Evolutionary conservation across 208 protist genomes (phyloP).

Genomic region (Acanthamoeba castellanii): DNA sequence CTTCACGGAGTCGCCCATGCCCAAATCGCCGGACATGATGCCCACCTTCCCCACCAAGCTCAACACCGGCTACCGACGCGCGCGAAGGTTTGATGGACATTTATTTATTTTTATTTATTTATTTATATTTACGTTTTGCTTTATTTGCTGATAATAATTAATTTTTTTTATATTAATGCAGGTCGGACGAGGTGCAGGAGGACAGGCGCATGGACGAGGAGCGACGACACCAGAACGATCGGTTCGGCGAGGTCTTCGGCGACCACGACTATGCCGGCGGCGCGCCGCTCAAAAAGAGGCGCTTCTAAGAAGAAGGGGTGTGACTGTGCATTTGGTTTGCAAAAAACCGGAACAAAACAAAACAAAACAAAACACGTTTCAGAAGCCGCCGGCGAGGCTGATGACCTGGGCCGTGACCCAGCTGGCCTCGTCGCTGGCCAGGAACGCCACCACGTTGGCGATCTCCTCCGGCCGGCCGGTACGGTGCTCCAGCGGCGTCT

Average conservation of each 20-base stretch:
- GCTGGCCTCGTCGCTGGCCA: background rate
- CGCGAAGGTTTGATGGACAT: background rate
- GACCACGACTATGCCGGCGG: background rate
- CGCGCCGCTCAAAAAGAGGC: background rate
- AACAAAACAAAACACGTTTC: background rate
- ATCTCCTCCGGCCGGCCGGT: background rate
- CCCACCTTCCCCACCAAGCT: conserved; percentile 71
- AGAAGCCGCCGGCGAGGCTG: background rate
- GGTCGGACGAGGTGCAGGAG: conserved; percentile 66
- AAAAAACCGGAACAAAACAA: too few relatives aligned
- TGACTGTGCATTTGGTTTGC: too few relatives aligned
- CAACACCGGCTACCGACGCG: conserved; percentile 66
- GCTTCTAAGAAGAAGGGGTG: background rate
- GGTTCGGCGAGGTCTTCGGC: conserved; percentile 72
- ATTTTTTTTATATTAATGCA: background rate
- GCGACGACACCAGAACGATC: conserved; percentile 59
- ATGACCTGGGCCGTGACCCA: conserved; percentile 3
- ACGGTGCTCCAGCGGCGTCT: background rate
- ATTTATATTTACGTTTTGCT: too few relatives aligned
- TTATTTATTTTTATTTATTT: too few relatives aligned
- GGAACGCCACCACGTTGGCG: background rate
- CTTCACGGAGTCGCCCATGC: conserved; percentile 61
- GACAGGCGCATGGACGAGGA: conserved; percentile 46
- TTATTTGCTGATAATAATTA: background rate
- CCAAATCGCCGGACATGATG: conserved; percentile 75